These are phyloP conservation scores for Xylaria sp. DNA, from an alignment of 2,329 filamentous ascomycete species.

Conservation along the genomic window DNA sequence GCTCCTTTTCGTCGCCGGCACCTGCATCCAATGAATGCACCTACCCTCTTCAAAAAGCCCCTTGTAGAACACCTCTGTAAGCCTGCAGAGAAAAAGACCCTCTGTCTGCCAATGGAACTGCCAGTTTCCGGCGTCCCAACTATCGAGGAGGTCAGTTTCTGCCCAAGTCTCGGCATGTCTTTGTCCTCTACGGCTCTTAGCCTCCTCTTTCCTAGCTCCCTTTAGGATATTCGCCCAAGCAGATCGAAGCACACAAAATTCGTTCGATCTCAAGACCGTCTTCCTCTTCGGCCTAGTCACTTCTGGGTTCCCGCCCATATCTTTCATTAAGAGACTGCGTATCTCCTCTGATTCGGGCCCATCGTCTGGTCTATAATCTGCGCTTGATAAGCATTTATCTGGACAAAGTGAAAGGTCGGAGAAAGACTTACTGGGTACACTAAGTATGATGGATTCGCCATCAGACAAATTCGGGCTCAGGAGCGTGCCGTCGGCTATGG, in stretches of 20 bases:
- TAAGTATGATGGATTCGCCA: no score
- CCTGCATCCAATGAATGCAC: fast-evolving
- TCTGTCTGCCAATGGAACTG: conserved; percentile 26
- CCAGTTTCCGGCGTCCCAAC: neutral
- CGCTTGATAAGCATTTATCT: no score
- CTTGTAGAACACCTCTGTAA: conserved; percentile 12
- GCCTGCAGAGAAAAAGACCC: conserved; percentile 16
- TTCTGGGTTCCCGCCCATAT: neutral
- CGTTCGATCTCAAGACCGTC: no score
- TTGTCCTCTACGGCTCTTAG: neutral
- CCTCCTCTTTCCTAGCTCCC: neutral
- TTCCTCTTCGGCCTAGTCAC: neutral
- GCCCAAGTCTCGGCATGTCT: neutral
- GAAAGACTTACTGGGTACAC: no score
- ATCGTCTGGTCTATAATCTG: no score
- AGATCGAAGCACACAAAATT: no score
- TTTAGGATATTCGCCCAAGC: no score
- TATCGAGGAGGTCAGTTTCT: conserved; percentile 5
- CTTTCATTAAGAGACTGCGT: neutral
- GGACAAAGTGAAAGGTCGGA: no score
- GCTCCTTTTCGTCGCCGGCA: neutral
- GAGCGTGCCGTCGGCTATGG: neutral
- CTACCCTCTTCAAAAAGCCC: neutral
- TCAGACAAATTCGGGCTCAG: no score
- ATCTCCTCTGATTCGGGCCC: neutral